Conservation (phyloP, 2,329 filamentous ascomycete species). For the Zarea fungicola region DNA sequence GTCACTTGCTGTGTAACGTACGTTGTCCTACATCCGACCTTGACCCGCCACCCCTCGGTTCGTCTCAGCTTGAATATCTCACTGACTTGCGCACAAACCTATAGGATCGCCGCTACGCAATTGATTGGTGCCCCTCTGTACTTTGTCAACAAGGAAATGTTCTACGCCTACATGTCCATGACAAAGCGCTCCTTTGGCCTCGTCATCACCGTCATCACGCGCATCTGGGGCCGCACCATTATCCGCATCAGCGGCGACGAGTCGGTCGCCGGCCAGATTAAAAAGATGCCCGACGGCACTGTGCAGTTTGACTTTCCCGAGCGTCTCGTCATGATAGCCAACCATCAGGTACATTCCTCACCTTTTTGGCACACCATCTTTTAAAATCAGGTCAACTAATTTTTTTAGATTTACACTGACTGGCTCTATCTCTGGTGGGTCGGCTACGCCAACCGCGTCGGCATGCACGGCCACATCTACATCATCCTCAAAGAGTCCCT, state of each 20-base stretch:
- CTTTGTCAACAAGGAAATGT: constrained; percentile 68
- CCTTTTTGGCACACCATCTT: not conserved
- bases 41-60: not conserved
- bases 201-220: constrained; percentile 71
- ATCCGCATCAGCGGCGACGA: constrained; percentile 80
- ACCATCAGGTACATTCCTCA: constrained; percentile 59
- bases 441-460: constrained; percentile 69
- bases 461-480: constrained; percentile 80
- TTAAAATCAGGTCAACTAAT: constrained; percentile 19
- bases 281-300: constrained; percentile 62
- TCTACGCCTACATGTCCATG: constrained; percentile 80
- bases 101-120: constrained; percentile 64
- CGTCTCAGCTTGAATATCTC: not conserved
- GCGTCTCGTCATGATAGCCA: constrained; percentile 76
- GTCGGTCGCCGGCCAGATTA: constrained; percentile 71
- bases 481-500: constrained; percentile 88
- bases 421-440: constrained; percentile 95
- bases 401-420: constrained; percentile 68
- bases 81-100: not conserved
- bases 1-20: constrained; percentile 44
- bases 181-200: constrained; percentile 82
- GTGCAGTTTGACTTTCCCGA: constrained; percentile 77
- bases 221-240: constrained; percentile 81
- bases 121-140: constrained; percentile 73
- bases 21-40: constrained; percentile 19